A percentile compares a stretch with the other conserved stretches of the same genome.
phyloP scores from a whole-genome alignment of 768 basidiomycete species.

The Tephrocybe sp. region DNA sequence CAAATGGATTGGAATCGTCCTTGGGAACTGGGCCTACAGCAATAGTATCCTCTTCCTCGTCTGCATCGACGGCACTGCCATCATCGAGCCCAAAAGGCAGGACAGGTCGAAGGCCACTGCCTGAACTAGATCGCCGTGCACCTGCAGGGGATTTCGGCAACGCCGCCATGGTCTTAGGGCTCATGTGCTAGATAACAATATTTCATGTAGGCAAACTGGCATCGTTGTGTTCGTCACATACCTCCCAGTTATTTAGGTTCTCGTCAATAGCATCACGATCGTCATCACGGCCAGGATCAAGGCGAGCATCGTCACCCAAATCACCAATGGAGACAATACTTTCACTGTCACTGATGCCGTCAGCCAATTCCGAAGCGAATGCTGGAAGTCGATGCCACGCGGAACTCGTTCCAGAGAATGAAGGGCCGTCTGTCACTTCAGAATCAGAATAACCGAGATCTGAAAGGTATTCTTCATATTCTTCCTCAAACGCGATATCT shows the following conservation, averaged over 20 bases:
- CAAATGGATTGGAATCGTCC: constrained; percentile 72
- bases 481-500: constrained; percentile 93
- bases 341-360: constrained; percentile 92
- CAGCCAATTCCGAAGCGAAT: constrained; percentile 77
- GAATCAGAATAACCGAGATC: constrained; percentile 78
- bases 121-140: constrained; percentile 79
- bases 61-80: constrained; percentile 66
- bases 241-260: constrained; percentile 97
- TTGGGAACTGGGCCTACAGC: constrained; percentile 78
- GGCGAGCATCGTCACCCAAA: constrained; percentile 74
- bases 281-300: constrained; percentile 63
- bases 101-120: constrained; percentile 82
- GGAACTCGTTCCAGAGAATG: constrained; percentile 40
- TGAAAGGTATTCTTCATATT: constrained; percentile 95
- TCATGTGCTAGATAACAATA: constrained; percentile 72
- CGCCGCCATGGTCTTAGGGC: constrained; percentile 92
- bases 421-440: constrained; percentile 41
- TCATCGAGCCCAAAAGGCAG: constrained; percentile 74
- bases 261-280: constrained; percentile 69
- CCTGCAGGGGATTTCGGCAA: constrained; percentile 90
- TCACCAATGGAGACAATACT: constrained; percentile 91
- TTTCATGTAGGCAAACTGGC: constrained; percentile 7
- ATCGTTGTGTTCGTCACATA: constrained; percentile 42
- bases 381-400: constrained; percentile 86
- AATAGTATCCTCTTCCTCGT: constrained; percentile 71